Base-by-base conservation (phyloP, 2,329 filamentous ascomycete genomes). In the Corniculantispora saksenae region DNA sequence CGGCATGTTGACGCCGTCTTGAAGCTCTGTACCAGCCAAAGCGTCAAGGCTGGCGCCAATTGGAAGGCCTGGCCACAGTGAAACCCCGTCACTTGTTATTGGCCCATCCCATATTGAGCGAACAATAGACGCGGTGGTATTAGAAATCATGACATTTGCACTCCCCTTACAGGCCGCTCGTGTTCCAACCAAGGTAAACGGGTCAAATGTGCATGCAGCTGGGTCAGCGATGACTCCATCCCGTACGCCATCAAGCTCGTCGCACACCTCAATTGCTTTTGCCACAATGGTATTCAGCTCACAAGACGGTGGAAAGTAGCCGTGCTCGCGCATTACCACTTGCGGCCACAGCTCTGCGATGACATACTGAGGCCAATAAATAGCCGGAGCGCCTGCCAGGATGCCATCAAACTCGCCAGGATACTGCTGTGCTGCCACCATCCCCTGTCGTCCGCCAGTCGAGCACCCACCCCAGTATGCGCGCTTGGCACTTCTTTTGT, bases 391-490 rank as follows among this genome's bases (percentile, higher is more conserved):
- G 0, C 77, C 80, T 1, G 83, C 84, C 0, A 85, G 70, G 17
- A 86, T 80, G 3, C 85, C 85, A 54, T 87, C 82, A 53, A 84
- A 86, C 40, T 83, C 81, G 1, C 81, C 76, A 0, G 85, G 84
- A 66, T 82, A 85, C 10, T 78, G 71, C 68, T 87, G 82, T 0
- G 83, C 80, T 13, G 83, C 76, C 69, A 82, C 82, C 27, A 85
- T 73, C 9, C 84, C 85, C 71, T 88, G 84, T 1, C 85, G 76
- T 2, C 86, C 86, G 15, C 85, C 84, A 0, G 82, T 84, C 1
- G 82, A 84, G 69, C 84, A 86, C 17, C 84, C 84, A 10, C 77
- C 74, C 69, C 80, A 86, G 71, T 85, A 85, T 0, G 78, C 80
- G 65, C 80, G 82, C 1, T 76, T 72, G 1, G 77, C 74, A 1